Base-by-base conservation (phyloP, 768 basidiomycete genomes). In the Termitomyces sp. region DNA sequence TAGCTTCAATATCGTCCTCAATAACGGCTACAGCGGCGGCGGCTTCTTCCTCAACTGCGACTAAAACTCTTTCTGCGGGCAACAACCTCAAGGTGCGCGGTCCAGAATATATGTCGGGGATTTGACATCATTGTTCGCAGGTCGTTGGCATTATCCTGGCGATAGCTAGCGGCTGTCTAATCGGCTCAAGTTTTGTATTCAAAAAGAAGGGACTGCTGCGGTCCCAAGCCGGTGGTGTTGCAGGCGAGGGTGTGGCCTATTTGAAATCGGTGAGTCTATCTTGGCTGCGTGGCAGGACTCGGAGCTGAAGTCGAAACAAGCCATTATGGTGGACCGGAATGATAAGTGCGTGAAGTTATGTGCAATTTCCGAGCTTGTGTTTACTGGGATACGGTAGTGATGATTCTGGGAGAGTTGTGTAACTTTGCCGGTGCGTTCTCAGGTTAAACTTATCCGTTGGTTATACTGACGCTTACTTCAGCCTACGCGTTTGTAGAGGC, bases 291-390 rank as follows among this genome's bases (percentile, higher is more conserved):
- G 56, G 57, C 50, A 28, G 33, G 18, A 28, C 51, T 57, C 50
- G 39, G 49, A 49, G 52, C 55, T 65, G n/a, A 63, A 72, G 36
- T 65, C 42, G n/a, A 57, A 50, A 32, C n/a, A 40, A 92, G 90
- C 75, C 83, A 68, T 70, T 96, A 83, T 97, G 95, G 96, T 98
- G 95, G 96, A 78, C 79, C 36, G 94, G 95, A 65, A 96, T 96
- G 95, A 90, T 71, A 54, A 89, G 92, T 90, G 67, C 64, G 88
- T 81, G 44, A 8, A 40, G 33, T 24, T 36, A 8, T 12, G 24
- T 42, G 13, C 11, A 15, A 11, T 11, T 22, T 15, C 6, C 35
- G 33, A 40, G 35, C 55, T 50, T 12, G 55, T 36, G 40, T 38
- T 67, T 57, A 57, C 67, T n/a, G 12, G 32, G 18, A 49, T 63